These are phyloP conservation scores for Schwanniomyces occidentalis DNA, from an alignment of 805 yeast species.

Conservation along the genomic window DNA sequence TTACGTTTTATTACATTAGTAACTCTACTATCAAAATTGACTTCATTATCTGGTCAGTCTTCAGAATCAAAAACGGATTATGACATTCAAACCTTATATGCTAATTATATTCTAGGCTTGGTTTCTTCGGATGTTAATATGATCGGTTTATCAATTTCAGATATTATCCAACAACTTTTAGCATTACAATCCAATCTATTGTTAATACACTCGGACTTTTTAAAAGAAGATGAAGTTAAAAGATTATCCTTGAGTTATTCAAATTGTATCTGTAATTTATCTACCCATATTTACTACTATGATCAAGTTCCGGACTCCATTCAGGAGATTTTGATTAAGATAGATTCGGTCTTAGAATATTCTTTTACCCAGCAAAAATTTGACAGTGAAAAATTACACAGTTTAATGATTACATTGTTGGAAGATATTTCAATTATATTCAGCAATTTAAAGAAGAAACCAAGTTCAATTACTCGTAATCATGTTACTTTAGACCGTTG, in stretches of 20 bases:
- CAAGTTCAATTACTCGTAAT: constrained; percentile 41
- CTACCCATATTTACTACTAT: constrained; percentile 78
- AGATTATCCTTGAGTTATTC: constrained; percentile 47
- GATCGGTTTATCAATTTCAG: constrained; percentile 85
- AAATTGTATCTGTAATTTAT: constrained; percentile 64
- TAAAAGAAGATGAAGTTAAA: constrained; percentile 20
- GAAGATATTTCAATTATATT: constrained; percentile 33
- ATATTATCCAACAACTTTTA: constrained; percentile 63
- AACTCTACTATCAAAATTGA: constrained; percentile 35
- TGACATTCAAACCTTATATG: constrained; percentile 36
- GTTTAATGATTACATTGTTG: constrained; percentile 28
- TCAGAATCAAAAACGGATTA: constrained; percentile 14
- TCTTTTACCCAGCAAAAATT: constrained; percentile 6
- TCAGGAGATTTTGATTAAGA: constrained; percentile 57
- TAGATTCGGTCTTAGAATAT: constrained; percentile 30
- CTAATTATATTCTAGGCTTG: constrained; percentile 54
- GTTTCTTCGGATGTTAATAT: constrained; percentile 78
- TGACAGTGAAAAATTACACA: constrained; percentile 14
- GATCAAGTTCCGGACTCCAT: constrained; percentile 86
- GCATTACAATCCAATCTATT: constrained; percentile 45
- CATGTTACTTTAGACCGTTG: constrained; percentile 45
- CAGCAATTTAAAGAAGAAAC: constrained; percentile 27
- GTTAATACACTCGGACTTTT: constrained; percentile 21
- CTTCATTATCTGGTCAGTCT: constrained; percentile 19
- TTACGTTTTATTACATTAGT: constrained; percentile 65